Evolutionary conservation across 331 rosid species (phyloP).

Genomic region (Arachis monticola): DNA sequence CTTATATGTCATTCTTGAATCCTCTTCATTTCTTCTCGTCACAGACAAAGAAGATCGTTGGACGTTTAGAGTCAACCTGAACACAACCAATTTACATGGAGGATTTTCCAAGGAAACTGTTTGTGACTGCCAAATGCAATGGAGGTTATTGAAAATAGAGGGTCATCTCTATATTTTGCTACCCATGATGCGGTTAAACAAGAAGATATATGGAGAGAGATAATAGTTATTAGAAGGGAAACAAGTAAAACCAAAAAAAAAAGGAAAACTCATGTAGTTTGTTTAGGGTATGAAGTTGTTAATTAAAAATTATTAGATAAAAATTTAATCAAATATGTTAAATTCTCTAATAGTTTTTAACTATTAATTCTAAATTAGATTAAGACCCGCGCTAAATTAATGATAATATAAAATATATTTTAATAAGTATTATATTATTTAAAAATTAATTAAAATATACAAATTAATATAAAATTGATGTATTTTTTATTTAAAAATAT

Average conservation of each 20-base stretch:
- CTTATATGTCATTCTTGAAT: background rate
- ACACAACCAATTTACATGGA: conserved; percentile 14
- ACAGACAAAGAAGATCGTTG: conserved; percentile 87
- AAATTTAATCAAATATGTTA: too few relatives aligned
- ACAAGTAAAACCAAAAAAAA: background rate
- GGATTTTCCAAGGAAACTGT: conserved; percentile 28
- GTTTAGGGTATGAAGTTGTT: too few relatives aligned
- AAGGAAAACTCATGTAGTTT: background rate
- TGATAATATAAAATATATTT: too few relatives aligned
- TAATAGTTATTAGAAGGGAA: background rate
- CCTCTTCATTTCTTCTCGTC: conserved; percentile 10
- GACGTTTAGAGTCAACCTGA: conserved; percentile 66
- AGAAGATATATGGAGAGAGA: background rate
- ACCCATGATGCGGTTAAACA: conserved; percentile 26
- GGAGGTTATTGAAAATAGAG: conserved; percentile 48
- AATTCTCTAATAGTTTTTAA: too few relatives aligned
- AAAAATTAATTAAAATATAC: too few relatives aligned
- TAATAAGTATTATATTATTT: too few relatives aligned
- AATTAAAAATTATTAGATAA: too few relatives aligned
- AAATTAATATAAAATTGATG: too few relatives aligned
- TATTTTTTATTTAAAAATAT: too few relatives aligned
- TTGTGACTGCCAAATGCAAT: conserved; percentile 41
- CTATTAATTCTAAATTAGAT: too few relatives aligned
- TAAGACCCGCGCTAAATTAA: too few relatives aligned
- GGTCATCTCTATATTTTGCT: conserved; percentile 29